A percentile compares a stretch with the other conserved stretches of the same genome.
Conservation (phyloP, 345 rosid species). For the Boechera stricta region DNA sequence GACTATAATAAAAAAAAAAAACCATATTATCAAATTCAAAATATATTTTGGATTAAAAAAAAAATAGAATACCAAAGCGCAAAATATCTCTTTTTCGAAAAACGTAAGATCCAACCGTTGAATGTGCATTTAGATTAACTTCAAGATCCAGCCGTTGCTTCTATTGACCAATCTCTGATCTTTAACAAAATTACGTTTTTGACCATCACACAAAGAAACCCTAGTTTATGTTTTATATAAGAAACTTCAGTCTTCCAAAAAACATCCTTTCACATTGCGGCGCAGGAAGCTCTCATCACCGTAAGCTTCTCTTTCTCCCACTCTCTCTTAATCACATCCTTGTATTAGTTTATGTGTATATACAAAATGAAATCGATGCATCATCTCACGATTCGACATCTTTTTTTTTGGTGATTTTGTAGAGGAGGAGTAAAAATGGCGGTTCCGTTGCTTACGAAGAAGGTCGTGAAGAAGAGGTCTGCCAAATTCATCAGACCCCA, state of each 20-base stretch:
- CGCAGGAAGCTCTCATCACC: conserved; percentile 3
- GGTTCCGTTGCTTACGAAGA: conserved; percentile 73
- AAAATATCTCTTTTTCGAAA: too few species aligned
- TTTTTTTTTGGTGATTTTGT: not conserved
- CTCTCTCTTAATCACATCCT: not conserved
- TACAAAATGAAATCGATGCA: too few species aligned
- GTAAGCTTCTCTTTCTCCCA: not conserved
- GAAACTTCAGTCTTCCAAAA: not conserved
- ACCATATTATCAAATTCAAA: too few species aligned
- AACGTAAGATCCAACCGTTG: not conserved
- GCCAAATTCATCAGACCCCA: conserved; percentile 87
- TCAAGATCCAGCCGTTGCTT: conserved; percentile 1
- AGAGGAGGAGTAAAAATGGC: conserved; percentile 56
- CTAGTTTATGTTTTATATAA: conserved; percentile 6
- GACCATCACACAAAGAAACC: conserved; percentile 8
- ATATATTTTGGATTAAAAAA: too few species aligned
- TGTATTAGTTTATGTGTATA: not conserved
- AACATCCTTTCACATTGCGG: not conserved
- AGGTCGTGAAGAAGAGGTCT: conserved; percentile 79
- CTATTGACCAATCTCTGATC: not conserved
- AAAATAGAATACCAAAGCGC: too few species aligned
- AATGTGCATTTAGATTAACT: not conserved
- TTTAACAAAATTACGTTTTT: not conserved
- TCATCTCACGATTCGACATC: not conserved
- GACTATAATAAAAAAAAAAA: too few species aligned